Base-by-base conservation (phyloP, 148 eudicot species). In the Pharnaceum exiguum region DNA sequence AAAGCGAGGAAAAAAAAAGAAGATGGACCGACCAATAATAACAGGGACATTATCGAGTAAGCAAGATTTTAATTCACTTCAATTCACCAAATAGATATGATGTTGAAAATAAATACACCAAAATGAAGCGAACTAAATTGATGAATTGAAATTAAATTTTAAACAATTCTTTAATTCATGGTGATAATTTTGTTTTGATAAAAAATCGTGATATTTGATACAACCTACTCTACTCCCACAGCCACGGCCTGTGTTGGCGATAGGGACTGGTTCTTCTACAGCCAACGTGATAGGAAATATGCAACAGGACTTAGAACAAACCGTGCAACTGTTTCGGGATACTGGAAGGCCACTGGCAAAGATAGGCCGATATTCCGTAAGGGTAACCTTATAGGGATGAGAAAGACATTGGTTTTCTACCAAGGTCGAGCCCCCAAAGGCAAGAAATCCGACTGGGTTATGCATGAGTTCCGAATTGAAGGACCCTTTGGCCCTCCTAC, bases 341-440 rank as follows among this genome's bases (percentile, higher is more conserved):
- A 88, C 32, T 93, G 99, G 99, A 93, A 93, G 59, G 99, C 99
- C 29, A 93, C 99, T 0, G 99, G 99, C 35, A 93, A 88, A 58
- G 99, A 93, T 57, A 62, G 89, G 27, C 73, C 89, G 8, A 39
- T 86, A 3, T 10, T 48, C 0, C 60, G 71, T 6, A 70, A 66
- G 24, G 84, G 84, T 0, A 66, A 48, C 55, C 71, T 81, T 0
- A 83, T 93, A 0, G 98, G 98, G 23, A 93, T 88, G 98, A 85
- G 91, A 45, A 93, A 93, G 58, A 93, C 98, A 18, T 59, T 93
- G 55, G 96, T 93, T 15, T 93, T 88, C 60, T 85, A 93, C 57
- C 80, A 79, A 59, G 98, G 98, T 18, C 67, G 96, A 51, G 98
- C 98, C 1, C 98, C 98, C 16, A 90, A 88, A 62, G 98, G 98